phyloP scores from a whole-genome alignment of 1,284 basidiomycete species.

The Rhodotorula sp. region DNA sequence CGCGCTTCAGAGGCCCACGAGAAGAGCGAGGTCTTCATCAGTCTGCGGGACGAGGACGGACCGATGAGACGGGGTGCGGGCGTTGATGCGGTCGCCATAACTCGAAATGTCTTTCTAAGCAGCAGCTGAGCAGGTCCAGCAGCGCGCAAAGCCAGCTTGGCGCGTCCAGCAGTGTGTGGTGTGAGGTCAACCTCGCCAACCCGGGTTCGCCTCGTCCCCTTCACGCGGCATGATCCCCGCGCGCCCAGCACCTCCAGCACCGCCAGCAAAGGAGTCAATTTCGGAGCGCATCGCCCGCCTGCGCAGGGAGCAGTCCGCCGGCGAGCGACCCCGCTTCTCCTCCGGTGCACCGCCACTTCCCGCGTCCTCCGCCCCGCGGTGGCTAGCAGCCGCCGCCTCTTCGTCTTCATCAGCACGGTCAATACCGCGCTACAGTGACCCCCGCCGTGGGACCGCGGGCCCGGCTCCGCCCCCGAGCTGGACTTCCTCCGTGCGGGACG shows the following conservation, averaged over 20 bases:
- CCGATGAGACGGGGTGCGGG: not conserved
- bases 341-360: not conserved
- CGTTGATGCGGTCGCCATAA: too few species aligned
- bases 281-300: slow-evolving; percentile 11
- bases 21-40: not conserved
- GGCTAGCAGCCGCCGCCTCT: not conserved
- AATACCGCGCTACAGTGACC: not conserved
- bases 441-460: slow-evolving; percentile 11
- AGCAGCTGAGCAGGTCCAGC: not conserved
- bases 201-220: not conserved
- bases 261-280: slow-evolving; percentile 1
- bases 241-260: not conserved
- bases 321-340: not conserved
- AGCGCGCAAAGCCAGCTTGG: not conserved
- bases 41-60: not conserved
- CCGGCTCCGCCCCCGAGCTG: slow-evolving; percentile 21
- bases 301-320: slow-evolving; percentile 9
- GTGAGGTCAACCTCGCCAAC: not conserved
- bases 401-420: not conserved
- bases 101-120: not conserved
- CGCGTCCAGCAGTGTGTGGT: not conserved
- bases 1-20: not conserved
- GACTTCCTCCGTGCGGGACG: not conserved
- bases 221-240: slow-evolving; percentile 30
- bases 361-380: not conserved